phyloP scores from a whole-genome alignment of 2,329 filamentous ascomycete species.

The Thermothelomyces thermophilus region DNA sequence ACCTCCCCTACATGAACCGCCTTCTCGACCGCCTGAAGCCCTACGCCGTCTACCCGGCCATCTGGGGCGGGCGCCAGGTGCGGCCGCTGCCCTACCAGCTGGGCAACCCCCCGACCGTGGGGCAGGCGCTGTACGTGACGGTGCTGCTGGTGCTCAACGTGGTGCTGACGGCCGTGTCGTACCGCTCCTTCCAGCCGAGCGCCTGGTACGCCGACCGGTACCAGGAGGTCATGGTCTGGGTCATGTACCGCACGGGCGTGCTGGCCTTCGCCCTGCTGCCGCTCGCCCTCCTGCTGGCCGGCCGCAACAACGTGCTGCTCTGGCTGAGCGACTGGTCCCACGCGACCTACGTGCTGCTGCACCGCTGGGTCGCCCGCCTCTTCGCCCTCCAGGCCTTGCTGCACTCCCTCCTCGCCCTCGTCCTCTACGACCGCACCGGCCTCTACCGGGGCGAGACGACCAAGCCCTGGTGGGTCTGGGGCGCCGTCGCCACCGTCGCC shows the following conservation, averaged over 20 bases:
- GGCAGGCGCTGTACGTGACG: neutral
- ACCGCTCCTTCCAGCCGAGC: neutral
- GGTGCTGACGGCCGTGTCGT: slow-evolving; percentile 15
- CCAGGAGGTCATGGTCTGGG: neutral
- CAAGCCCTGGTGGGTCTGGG: slow-evolving; percentile 39
- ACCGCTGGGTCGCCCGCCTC: slow-evolving; percentile 37
- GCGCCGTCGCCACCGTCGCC: slow-evolving; percentile 34
- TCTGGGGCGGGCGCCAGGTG: neutral
- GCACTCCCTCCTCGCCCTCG: slow-evolving; percentile 40
- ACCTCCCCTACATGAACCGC: neutral
- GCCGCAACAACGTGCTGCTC: slow-evolving; percentile 38
- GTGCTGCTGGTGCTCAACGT: neutral
- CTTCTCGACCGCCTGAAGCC: neutral
- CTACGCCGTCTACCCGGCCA: neutral
- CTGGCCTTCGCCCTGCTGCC: neutral
- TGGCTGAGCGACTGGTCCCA: slow-evolving; percentile 31
- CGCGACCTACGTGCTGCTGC: neutral
- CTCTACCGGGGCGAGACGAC: slow-evolving; percentile 28
- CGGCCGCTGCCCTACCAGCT: neutral
- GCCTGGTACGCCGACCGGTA: neutral
- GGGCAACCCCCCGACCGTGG: neutral
- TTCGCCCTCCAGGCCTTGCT: slow-evolving; percentile 39
- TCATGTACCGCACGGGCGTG: neutral
- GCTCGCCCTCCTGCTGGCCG: neutral
- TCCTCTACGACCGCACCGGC: slow-evolving; percentile 4